Evolutionary conservation across 352 stramenopile species (phyloP).

Genomic region (Albugo laibachii): DNA sequence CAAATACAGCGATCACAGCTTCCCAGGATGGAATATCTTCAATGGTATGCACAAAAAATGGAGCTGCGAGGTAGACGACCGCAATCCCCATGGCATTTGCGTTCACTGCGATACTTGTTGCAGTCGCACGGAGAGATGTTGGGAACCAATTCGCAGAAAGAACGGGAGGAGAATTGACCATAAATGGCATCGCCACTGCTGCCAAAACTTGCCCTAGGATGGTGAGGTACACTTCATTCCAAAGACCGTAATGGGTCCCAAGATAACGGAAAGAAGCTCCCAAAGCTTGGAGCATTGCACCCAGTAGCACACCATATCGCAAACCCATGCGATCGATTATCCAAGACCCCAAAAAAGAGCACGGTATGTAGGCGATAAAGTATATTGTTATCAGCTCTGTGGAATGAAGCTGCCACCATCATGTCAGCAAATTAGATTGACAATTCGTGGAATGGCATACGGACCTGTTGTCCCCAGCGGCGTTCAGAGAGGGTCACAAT

Average conservation of each 20-base stretch:
- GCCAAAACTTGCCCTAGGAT: conserved; percentile 38
- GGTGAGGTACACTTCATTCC: conserved; percentile 12
- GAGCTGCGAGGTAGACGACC: conserved; percentile 28
- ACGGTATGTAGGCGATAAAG: conserved; percentile 63
- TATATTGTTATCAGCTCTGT: conserved; percentile 61
- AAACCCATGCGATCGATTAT: conserved; percentile 64
- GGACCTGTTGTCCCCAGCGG: conserved; percentile 26
- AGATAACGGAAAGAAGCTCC: conserved; percentile 24
- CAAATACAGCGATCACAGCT: conserved; percentile 15
- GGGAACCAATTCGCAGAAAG: conserved; percentile 60
- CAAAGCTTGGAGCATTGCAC: conserved; percentile 26
- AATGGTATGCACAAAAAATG: conserved; percentile 21
- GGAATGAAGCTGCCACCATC: conserved; percentile 22
- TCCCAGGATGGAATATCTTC: conserved; percentile 22
- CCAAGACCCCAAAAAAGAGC: conserved; percentile 57
- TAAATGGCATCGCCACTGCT: conserved; percentile 60
- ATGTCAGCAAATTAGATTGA: too few species aligned
- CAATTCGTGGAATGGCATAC: conserved; percentile 1
- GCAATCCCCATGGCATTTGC: conserved; percentile 51
- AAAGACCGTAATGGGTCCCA: background rate
- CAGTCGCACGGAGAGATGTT: conserved; percentile 31
- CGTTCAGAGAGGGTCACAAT: conserved; percentile 42
- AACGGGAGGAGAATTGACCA: conserved; percentile 64
- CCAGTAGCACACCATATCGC: conserved; percentile 35
- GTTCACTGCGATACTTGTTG: conserved; percentile 55